Evolutionary conservation across 176 grass and related monocot species (phyloP), one percentile per base, ranked within the genome.

Genomic region (Stipa capillata): DNA sequence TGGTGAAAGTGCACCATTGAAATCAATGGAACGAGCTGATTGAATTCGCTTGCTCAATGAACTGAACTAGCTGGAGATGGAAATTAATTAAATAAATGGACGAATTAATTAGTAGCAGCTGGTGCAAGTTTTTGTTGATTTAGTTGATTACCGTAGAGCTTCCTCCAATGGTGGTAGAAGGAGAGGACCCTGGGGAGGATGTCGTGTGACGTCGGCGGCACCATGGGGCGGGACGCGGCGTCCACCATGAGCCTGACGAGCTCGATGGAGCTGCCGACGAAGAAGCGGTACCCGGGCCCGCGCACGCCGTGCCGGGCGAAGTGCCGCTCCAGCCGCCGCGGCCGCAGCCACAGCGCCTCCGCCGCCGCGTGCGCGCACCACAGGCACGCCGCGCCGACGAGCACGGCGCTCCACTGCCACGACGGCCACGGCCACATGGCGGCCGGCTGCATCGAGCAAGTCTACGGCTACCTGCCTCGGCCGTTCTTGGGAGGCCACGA

Each of bases 81-180:
- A 15, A n/a, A n/a, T n/a, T n/a, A n/a, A n/a, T n/a, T n/a, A n/a
- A n/a, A n/a, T n/a, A n/a, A n/a, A n/a, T n/a, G n/a, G n/a, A n/a
- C n/a, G n/a, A n/a, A n/a, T n/a, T n/a, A n/a, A n/a, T n/a, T n/a
- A n/a, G n/a, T n/a, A n/a, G 49, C 28, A 59, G 13, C 8, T n/a
- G 16, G 17, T 35, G 17, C n/a, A 35, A 61, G 34, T 0, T 7
- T 29, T 14, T 1, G 8, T 25, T 10, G 13, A 16, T 59, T 10
- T 24, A 59, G 59, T 58, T 15, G 35, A 25, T 50, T 94, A 91
- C 95, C 95, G 36, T 94, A 94, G 80, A 98, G 91, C 67, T 94
- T 90, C 81, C 85, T 92, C 95, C 95, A 98, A 62, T 94, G 87
- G 73, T 86, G 81, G 81, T 90, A 92, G 87, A 97, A 97, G 82